Evolutionary conservation across 129 eudicot species (phyloP), one percentile per base, ranked within the genome.

Genomic region (Glebionis coronaria): DNA sequence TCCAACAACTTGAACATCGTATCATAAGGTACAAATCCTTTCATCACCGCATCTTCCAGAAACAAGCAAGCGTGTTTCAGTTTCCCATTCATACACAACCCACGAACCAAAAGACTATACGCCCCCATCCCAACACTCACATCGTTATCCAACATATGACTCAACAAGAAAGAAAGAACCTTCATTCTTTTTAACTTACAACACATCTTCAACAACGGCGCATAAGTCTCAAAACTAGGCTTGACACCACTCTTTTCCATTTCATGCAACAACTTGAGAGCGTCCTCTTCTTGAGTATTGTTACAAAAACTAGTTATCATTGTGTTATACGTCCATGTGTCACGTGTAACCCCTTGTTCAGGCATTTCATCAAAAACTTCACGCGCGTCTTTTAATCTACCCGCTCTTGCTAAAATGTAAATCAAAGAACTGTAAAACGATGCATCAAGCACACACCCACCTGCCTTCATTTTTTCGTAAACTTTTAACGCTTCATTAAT

Each of bases 311-410:
- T 75, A 18, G 86, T 25, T 40, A 93, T 93, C 86, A 93, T 80
- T 31, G 86, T 78, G 60, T 78, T 93, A 52, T 76, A 86, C 0
- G 96, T 75, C 6, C 44, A 44, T 3, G 63, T 78, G 79, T 86
- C 82, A 2, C 76, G 90, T 20, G 49, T 29, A 59, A 84, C 72
- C 63, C 89, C 87, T 70, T 67, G 86, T 49, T 57, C 70, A 3
- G 84, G 70, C 95, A 93, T 93, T 70, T 89, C 97, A 35, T 88
- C 85, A 12, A 88, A 89, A 60, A 89, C 63, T 13, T 81, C 85
- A 9, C 79, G 77, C 5, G 92, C 85, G 53, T 93, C 99, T 60
- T 89, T 84, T 19, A 82, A 42, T 74, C 97, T 79, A 18, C 95
- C 95, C 0, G 86, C 73, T 82, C 77, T 84, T 7, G 82, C 61